Evolutionary conservation across 768 basidiomycete genomes (phyloP), one percentile per base, ranked within the genome.

Genomic region (Lentinula lateritia): DNA sequence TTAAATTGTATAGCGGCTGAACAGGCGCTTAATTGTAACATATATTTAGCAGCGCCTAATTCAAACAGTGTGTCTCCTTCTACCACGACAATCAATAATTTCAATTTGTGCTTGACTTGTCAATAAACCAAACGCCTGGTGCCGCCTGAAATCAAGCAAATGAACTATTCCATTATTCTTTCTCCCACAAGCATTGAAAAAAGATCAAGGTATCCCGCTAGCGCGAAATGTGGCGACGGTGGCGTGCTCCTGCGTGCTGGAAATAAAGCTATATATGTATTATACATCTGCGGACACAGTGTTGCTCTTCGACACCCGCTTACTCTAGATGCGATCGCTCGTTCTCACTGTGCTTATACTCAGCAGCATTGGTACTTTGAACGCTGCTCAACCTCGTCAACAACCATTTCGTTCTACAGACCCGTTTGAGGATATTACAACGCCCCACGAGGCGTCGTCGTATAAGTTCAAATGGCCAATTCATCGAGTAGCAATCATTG

Each of bases 381-480:
- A 10, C n/a, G 52, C 35, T n/a, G 12, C 35, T 16, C 52, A 52
- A n/a, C 52, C 2, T 28, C 28, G 28, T 28, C 28, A 28, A 28
- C 28, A 28, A 52, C 52, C 52, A 4, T 52, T 52, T 7, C 35
- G 34, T 35, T 35, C 6, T n/a, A 16, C 3, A n/a, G 42, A 43
- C 42, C 16, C 15, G 15, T 43, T n/a, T 10, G 42, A 43, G 42
- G 42, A 50, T 50, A 9, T 9, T 13, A 50, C 23, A 23, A 10
- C 28, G 28, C 28, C 28, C 28, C 28, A 50, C 12, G 23, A 56
- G 2, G 7, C 28, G 3, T 20, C 43, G 3, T 66, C 65, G 16
- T 76, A 77, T 63, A 20, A 71, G 55, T 75, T 78, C 66, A 69
- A 75, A 63, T 72, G 73, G 69, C 74, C 75, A 5, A 73, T 79